phyloP scores from a whole-genome alignment of 495 filamentous ascomycete species.

The Penicillium ochrochloron region DNA sequence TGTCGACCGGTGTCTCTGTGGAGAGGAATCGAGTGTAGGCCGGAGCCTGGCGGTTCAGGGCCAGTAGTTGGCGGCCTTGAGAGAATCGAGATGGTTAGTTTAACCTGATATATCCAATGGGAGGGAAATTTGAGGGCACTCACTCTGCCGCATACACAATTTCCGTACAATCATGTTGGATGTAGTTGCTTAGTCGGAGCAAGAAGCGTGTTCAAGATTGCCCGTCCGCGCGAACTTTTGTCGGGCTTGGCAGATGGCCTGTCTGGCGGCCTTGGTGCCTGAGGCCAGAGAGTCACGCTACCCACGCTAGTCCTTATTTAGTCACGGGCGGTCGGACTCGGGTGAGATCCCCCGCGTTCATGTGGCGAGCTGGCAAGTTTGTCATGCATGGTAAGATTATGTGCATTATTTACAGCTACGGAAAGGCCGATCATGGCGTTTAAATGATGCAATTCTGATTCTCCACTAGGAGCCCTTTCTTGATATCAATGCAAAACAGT shows the following conservation, averaged over 20 bases:
- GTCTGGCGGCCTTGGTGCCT: slow-evolving; percentile 21
- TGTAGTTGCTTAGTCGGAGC: slow-evolving; percentile 21
- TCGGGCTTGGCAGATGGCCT: slow-evolving; percentile 40
- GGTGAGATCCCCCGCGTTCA: background rate
- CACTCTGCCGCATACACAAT: slow-evolving; percentile 50
- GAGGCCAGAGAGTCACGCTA: slow-evolving; percentile 25
- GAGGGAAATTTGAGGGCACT: slow-evolving; percentile 24
- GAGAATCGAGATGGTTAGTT: slow-evolving; percentile 14
- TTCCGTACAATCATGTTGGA: slow-evolving; percentile 52
- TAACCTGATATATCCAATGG: background rate
- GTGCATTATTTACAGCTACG: slow-evolving; percentile 4
- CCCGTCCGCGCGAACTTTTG: slow-evolving; percentile 49
- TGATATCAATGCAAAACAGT: slow-evolving; percentile 29
- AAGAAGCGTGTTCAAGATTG: slow-evolving; percentile 29
- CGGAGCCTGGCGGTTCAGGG: slow-evolving; percentile 43
- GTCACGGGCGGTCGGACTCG: background rate
- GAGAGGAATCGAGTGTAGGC: slow-evolving; percentile 45
- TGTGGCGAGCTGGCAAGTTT: background rate
- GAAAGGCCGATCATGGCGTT: slow-evolving; percentile 2
- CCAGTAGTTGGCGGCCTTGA: slow-evolving; percentile 49
- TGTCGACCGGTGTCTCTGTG: slow-evolving; percentile 37
- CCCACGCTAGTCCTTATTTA: slow-evolving; percentile 21
- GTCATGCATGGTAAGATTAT: background rate
- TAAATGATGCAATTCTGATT: slow-evolving; percentile 17
- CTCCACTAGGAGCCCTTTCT: slow-evolving; percentile 14